Evolutionary conservation across 2,329 filamentous ascomycete genomes (phyloP).

Genomic region (Fusarium sp.): DNA sequence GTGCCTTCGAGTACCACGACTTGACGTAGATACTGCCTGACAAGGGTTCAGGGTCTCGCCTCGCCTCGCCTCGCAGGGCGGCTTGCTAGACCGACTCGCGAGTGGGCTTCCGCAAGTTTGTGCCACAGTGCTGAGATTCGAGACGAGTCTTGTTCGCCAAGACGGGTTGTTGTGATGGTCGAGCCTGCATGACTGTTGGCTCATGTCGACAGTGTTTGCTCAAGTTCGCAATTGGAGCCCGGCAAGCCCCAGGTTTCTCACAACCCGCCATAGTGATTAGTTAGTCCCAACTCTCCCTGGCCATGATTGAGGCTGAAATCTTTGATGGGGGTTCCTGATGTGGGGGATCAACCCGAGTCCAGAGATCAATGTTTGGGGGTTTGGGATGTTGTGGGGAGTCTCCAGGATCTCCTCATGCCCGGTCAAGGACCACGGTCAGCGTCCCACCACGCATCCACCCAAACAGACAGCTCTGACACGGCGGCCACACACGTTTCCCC

Average conservation of each 20-base stretch:
- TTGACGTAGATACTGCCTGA: slow-evolving; percentile 10
- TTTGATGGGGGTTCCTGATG: slow-evolving; percentile 34
- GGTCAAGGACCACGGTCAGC: slow-evolving; percentile 30
- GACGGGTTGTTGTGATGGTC: slow-evolving; percentile 19
- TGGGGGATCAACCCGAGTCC: slow-evolving; percentile 41
- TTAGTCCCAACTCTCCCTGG: slow-evolving; percentile 4
- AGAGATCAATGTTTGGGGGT: slow-evolving; percentile 14
- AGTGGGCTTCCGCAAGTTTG: slow-evolving; percentile 35
- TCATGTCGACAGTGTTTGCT: slow-evolving; percentile 11
- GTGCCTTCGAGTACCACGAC: slow-evolving; percentile 12
- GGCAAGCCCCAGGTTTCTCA: slow-evolving; percentile 20
- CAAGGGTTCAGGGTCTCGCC: slow-evolving; percentile 25
- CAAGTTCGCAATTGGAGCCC: slow-evolving; percentile 9
- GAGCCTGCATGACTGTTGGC: slow-evolving; percentile 30
- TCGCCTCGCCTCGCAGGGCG: slow-evolving; percentile 17
- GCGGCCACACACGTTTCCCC: slow-evolving; percentile 40
- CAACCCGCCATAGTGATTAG: slow-evolving; percentile 12
- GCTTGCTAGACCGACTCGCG: slow-evolving; percentile 21
- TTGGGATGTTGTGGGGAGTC: slow-evolving; percentile 33
- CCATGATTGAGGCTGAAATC: slow-evolving; percentile 41
- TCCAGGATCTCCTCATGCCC: slow-evolving; percentile 34
- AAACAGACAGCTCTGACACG: slow-evolving; percentile 25
- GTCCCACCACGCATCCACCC: slow-evolving; percentile 39
- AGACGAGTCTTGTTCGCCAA: slow-evolving; percentile 43
- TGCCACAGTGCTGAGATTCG: slow-evolving; percentile 33